Base-by-base conservation (phyloP, 163 green algal species). In the Scenedesmus sp. region DNA sequence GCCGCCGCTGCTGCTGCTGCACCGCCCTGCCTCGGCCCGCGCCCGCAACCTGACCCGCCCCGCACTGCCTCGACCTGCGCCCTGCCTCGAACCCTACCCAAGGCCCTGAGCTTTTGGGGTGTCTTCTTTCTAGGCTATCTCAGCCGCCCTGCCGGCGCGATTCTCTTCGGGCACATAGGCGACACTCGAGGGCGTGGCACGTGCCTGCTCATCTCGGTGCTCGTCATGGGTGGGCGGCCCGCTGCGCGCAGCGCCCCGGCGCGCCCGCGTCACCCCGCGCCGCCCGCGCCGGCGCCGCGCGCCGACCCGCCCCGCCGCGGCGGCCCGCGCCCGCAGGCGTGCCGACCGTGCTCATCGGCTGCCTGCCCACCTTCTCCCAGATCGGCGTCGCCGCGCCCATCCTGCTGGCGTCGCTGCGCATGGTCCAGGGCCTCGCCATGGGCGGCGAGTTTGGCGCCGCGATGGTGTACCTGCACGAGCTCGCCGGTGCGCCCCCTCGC, bases 201-300 rank as follows among this genome's bases (percentile, higher is more conserved):
- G n/a, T 85, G 83, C 42, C 83, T 90, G 22, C 76, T 87, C 29
- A 31, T 83, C 39, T 75, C 47, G 45, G 84, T 90, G 66, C 63
- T 83, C 15, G 20, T 83, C 39, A 90, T 90, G 86, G 60, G n/a
- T n/a, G n/a, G n/a, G n/a, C n/a, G n/a, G n/a, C n/a, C n/a, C n/a
- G n/a, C n/a, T n/a, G n/a, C n/a, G n/a, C 62, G n/a, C n/a, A n/a
- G n/a, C n/a, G n/a, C n/a, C n/a, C n/a, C n/a, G n/a, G n/a, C n/a
- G n/a, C n/a, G n/a, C n/a, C n/a, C n/a, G n/a, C n/a, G n/a, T n/a
- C n/a, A n/a, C n/a, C n/a, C n/a, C n/a, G n/a, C n/a, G n/a, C n/a
- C n/a, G n/a, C n/a, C n/a, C n/a, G n/a, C n/a, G n/a, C n/a, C n/a
- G n/a, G n/a, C n/a, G n/a, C n/a, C n/a, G n/a, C n/a, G n/a, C n/a